Evolutionary conservation across 441 rosid species (phyloP), one percentile per base, ranked within the genome.

Genomic region (Gossypium schwendimanii): DNA sequence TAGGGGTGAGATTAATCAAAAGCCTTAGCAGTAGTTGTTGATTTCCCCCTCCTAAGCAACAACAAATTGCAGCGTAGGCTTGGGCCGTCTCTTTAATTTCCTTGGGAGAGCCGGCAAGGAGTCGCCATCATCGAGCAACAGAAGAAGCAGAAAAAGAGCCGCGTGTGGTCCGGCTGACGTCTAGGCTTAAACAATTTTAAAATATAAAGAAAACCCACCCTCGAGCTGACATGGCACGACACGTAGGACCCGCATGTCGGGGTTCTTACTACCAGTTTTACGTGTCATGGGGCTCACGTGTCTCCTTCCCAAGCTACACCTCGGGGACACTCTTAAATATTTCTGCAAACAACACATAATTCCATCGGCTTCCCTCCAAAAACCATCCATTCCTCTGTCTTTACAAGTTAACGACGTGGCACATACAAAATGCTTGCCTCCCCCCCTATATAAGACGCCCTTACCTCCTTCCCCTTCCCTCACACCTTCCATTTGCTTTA

Each of bases 201-300:
- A 31, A 31, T 31, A 31, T 31, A 62, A 44, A 11, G 2, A 50
- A 50, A 15, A n/a, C 54, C 33, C 15, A 50, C 28, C 31, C 3
- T 8, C 23, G 3, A 14, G 87, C 81, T 87, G 86, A 86, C 83
- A 70, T 86, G 94, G 91, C 83, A 64, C 36, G 18, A 83, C 89
- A 75, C 44, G 72, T 77, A 83, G 83, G 61, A 70, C 91, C 87
- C 41, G 1, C 47, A 2, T 83, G 93, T 82, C 81, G 68, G 85
- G 18, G 63, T 28, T 10, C 2, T 1, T 1, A 0, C 9, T n/a
- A 73, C 70, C 60, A 71, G 23, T 24, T 69, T 77, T 71, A 81
- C 81, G 82, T 85, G 82, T 74, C 15, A 3, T 71, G 77, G 89
- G 78, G 71, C 89, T 85, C 72, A 67, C 69, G 2, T 85, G 87